A percentile compares a stretch with the other conserved stretches of the same genome.
Conservation (phyloP, 371 early-diverging fungal species). For the Funneliformis caledonium region DNA sequence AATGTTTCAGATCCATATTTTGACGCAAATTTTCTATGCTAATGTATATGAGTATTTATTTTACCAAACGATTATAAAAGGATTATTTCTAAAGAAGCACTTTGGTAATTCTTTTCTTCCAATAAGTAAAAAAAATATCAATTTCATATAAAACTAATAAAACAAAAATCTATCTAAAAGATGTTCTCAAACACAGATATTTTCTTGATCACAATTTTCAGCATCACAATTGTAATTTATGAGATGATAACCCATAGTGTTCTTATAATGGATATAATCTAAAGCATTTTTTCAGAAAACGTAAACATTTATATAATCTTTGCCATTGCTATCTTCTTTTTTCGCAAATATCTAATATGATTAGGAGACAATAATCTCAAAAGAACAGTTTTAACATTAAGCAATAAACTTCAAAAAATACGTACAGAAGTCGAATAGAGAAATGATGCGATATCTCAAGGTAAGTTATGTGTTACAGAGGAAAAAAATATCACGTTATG, state of each 20-base stretch:
- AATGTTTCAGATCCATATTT: not conserved
- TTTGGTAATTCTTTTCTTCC: not conserved
- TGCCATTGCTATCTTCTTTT: no score
- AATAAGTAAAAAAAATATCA: not conserved
- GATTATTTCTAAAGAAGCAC: not conserved
- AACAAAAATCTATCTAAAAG: not conserved
- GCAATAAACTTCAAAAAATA: no score
- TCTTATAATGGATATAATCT: not conserved
- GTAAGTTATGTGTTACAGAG: no score
- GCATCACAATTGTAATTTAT: not conserved
- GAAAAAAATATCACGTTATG: no score
- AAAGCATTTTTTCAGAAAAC: no score
- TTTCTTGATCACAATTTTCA: not conserved
- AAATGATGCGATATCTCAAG: no score
- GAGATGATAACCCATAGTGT: not conserved
- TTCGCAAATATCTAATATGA: no score
- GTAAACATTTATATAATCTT: no score
- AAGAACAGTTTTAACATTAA: no score
- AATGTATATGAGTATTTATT: not conserved
- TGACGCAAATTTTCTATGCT: not conserved
- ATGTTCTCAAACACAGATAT: constrained; percentile 5
- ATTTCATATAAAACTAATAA: no score
- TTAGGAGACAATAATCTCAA: no score
- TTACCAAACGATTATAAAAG: not conserved
- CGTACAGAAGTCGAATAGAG: no score